Evolutionary conservation across 371 early-diverging fungal genomes (phyloP), one percentile per base, ranked within the genome.

Genomic region (Modicella reniformis): DNA sequence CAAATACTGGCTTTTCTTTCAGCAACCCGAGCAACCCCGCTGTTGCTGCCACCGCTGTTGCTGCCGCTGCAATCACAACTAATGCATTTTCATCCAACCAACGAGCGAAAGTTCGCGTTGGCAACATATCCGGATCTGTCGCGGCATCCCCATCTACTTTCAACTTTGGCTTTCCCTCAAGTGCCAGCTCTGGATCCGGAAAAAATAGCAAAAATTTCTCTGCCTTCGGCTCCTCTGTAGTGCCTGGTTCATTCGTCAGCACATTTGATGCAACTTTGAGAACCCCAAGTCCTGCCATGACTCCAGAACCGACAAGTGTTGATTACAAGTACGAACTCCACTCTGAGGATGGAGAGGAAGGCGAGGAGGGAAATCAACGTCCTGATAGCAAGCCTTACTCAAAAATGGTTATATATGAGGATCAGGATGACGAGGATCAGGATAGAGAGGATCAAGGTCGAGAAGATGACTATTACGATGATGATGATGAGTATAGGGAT

Each of bases 101-200:
- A 19, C 44, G 17, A 44, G 3, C 44, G 19, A 44, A 44, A 19
- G 29, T 23, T 32, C 29, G 19, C 25, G 25, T 41, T 32, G 51
- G 51, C 5, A 7, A 49, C 6, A 25, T 51, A 7, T 52, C 28
- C n/a, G 40, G 62, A 17, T 63, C 53, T 53, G 41, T 25, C 10
- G 9, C 53, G 3, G 40, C 62, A 15, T 52, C 61, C 34, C 34
- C 52, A 5, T 54, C 19, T 4, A 8, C 62, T 19, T 65, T 59
- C 56, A 65, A 59, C 49, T 65, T 72, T 65, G 66, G 62, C 19
- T n/a, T 61, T 21, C 34, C 60, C 2, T 33, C 56, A 7, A 25
- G 23, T 6, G 6, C 56, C 2, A 21, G 17, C 2, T 25, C 50
- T 25, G 53, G 53, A 28, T 1, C 4, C 4, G 32, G 53, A 2